Evolutionary conservation across 306 rosid species (phyloP).

Genomic region (Gynostemma pentaphyllum): DNA sequence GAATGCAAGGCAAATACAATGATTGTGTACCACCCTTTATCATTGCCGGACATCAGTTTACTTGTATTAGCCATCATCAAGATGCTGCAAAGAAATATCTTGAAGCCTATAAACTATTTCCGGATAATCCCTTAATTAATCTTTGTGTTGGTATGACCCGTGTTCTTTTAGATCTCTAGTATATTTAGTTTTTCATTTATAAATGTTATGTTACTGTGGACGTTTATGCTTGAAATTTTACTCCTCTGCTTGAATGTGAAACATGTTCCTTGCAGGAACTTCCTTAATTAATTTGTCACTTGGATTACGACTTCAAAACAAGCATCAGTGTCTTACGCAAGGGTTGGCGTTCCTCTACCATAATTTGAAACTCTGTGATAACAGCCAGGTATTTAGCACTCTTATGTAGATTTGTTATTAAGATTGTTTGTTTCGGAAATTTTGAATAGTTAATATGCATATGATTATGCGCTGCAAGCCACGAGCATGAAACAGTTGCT

Average conservation of each 20-base stretch:
- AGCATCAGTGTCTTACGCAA: slow-evolving; percentile 75
- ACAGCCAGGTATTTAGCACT: slow-evolving; percentile 79
- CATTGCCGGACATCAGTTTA: slow-evolving; percentile 68
- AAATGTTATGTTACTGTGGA: neutral
- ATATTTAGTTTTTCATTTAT: neutral
- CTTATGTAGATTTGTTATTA: too few relatives aligned
- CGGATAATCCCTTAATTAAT: slow-evolving; percentile 67
- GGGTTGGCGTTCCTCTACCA: slow-evolving; percentile 84
- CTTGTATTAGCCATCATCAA: slow-evolving; percentile 64
- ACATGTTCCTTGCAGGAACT: slow-evolving; percentile 34
- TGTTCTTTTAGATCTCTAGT: slow-evolving; percentile 6
- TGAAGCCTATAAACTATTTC: slow-evolving; percentile 70
- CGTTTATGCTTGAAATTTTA: neutral
- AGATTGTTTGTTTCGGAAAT: too few relatives aligned
- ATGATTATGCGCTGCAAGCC: too few relatives aligned
- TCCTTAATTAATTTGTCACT: slow-evolving; percentile 77
- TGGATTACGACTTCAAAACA: slow-evolving; percentile 82
- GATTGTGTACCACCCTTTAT: slow-evolving; percentile 77
- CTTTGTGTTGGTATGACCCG: slow-evolving; percentile 60
- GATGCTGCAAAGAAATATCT: slow-evolving; percentile 86
- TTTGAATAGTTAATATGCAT: too few relatives aligned
- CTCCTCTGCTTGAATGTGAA: neutral
- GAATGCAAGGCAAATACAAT: slow-evolving; percentile 41
- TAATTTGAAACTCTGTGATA: slow-evolving; percentile 48
- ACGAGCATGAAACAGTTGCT: too few relatives aligned